phyloP scores from a whole-genome alignment of 805 yeast genomes.

The Lipomyces sp. region DNA sequence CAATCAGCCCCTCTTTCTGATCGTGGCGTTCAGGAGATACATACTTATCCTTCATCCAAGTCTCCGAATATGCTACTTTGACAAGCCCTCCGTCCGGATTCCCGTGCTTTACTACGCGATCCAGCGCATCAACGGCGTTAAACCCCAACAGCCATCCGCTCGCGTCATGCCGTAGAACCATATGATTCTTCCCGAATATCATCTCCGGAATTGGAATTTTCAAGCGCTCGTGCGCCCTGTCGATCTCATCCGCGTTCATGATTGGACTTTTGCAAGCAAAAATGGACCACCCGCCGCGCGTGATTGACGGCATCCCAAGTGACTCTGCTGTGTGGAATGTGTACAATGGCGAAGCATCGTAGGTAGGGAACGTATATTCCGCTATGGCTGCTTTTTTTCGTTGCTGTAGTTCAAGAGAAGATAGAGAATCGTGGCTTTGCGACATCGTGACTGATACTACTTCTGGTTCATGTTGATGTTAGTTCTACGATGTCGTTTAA shows the following conservation, averaged over 20 bases:
- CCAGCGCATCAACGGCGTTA: constrained; percentile 74
- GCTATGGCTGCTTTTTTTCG: too few species aligned
- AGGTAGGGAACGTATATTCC: too few species aligned
- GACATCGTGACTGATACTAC: too few species aligned
- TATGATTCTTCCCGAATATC: constrained; percentile 85
- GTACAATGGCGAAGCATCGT: background rate
- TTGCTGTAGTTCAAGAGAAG: too few species aligned
- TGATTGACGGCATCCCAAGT: constrained; percentile 1
- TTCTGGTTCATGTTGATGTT: too few species aligned
- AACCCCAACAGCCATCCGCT: constrained; percentile 54
- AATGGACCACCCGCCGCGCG: constrained; percentile 61
- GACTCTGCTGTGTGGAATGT: background rate
- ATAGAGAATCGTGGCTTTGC: too few species aligned
- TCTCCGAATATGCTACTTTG: constrained; percentile 80
- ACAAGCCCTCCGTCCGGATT: constrained; percentile 45
- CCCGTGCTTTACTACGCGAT: constrained; percentile 54
- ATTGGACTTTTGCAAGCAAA: constrained; percentile 74
- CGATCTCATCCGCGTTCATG: constrained; percentile 68
- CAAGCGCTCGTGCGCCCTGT: constrained; percentile 55
- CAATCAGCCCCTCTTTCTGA: background rate
- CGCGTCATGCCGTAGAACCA: constrained; percentile 48
- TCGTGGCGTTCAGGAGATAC: background rate
- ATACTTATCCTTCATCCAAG: constrained; percentile 57
- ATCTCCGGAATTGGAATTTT: constrained; percentile 91
- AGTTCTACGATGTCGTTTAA: too few species aligned